phyloP scores from a whole-genome alignment of 1,284 basidiomycete species.

The Boletellus dicymbophilus region DNA sequence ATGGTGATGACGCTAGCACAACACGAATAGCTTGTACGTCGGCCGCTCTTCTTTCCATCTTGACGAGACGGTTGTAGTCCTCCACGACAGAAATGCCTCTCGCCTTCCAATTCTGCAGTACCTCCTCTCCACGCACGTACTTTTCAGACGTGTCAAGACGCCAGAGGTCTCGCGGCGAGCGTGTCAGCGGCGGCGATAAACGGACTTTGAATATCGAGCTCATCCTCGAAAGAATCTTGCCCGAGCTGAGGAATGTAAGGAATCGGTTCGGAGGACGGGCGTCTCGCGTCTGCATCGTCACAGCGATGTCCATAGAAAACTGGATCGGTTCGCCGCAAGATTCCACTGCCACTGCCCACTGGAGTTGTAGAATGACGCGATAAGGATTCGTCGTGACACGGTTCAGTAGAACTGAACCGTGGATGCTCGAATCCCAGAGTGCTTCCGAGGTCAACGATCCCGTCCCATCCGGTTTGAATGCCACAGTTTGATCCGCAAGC shows the following conservation, averaged over 20 bases:
- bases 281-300: slow-evolving; percentile 87
- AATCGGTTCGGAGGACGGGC: slow-evolving; percentile 82
- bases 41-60: slow-evolving; percentile 72
- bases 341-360: slow-evolving; percentile 81
- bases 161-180: slow-evolving; percentile 91
- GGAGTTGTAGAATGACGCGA: slow-evolving; percentile 78
- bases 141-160: slow-evolving; percentile 92
- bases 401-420: slow-evolving; percentile 87
- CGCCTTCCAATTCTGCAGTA: slow-evolving; percentile 82
- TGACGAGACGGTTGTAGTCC: slow-evolving; percentile 75
- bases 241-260: slow-evolving; percentile 73
- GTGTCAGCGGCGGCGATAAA: slow-evolving; percentile 83
- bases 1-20: slow-evolving; percentile 62
- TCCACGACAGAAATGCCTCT: slow-evolving; percentile 86
- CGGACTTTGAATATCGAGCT: slow-evolving; percentile 82
- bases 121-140: slow-evolving; percentile 91
- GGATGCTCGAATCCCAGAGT: slow-evolving; percentile 93
- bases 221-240: slow-evolving; percentile 72
- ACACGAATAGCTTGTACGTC: slow-evolving; percentile 90
- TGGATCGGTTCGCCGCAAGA: slow-evolving; percentile 81
- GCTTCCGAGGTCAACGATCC: slow-evolving; percentile 69
- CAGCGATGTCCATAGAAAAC: slow-evolving; percentile 86
- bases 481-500: slow-evolving; percentile 69
- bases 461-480: slow-evolving; percentile 83
- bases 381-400: slow-evolving; percentile 80